Percentiles rank a stretch among this genome's conserved stretches.
Conservation (phyloP, 371 early-diverging fungal genomes). For the Rhizopus sp. region DNA sequence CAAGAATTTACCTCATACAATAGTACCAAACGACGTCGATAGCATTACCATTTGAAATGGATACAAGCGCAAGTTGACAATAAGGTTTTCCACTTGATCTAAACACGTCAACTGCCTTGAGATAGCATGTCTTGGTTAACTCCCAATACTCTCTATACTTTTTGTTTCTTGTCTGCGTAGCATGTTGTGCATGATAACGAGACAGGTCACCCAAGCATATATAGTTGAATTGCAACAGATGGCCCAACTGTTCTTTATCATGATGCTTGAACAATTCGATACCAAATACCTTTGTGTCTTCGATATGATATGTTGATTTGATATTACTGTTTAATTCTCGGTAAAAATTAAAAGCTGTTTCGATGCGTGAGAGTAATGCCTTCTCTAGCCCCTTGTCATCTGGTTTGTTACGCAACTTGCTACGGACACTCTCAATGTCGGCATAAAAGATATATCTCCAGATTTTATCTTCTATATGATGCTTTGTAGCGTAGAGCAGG, state of each 20-base stretch:
- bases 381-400: constrained; percentile 22
- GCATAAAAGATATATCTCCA: constrained; percentile 54
- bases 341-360: constrained; percentile 44
- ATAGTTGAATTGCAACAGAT: constrained; percentile 43
- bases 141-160: constrained; percentile 34
- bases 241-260: constrained; percentile 33
- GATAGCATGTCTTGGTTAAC: constrained; percentile 41
- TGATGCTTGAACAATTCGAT: constrained; percentile 29
- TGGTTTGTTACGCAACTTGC: constrained; percentile 37
- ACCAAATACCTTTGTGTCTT: constrained; percentile 40
- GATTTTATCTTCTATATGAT: constrained; percentile 48
- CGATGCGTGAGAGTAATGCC: constrained; percentile 29
- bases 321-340: constrained; percentile 40
- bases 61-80: constrained; percentile 47
- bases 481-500: constrained; percentile 31
- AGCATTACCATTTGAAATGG: constrained; percentile 44
- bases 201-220: constrained; percentile 55
- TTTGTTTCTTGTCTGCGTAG: constrained; percentile 16
- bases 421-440: constrained; percentile 42
- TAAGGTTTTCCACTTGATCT: constrained; percentile 54
- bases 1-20: constrained; percentile 43
- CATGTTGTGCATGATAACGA: constrained; percentile 46
- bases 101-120: constrained; percentile 45
- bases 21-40: constrained; percentile 58
- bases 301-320: constrained; percentile 33